Evolutionary conservation across 345 rosid species (phyloP), one percentile per base, ranked within the genome.

Genomic region (Eucalyptus rudis): DNA sequence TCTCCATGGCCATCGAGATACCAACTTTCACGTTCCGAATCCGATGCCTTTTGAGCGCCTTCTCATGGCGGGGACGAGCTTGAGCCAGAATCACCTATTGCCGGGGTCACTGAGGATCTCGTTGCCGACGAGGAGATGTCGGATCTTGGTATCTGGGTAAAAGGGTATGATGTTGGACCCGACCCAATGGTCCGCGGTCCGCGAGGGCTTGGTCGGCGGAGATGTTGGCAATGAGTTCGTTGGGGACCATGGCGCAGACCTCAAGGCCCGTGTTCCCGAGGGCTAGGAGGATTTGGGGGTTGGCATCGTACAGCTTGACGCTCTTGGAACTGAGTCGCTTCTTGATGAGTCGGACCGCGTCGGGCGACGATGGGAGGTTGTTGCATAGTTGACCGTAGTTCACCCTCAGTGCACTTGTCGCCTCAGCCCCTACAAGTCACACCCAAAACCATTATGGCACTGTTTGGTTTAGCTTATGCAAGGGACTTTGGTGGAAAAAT

Each of bases 81-180:
- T 90, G 90, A 87, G 90, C 95, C 93, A 92, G 89, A 90, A 29
- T 87, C 88, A 58, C 93, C 94, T 19, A 90, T 10, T 68, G 44
- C 20, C 19, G 0, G 80, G 80, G 27, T 54, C 66, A 29, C 94
- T 91, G 76, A 96, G 95, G 92, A 96, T 94, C 92, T 96, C 98
- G 92, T 97, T 96, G 25, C 99, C 99, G 87, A 96, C 94, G 31
- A 97, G 95, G 90, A 97, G 94, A 90, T 96, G 96, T 10, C 96
- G 95, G 93, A 97, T 97, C 92, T 90, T 94, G 91, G 95, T 95
- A n/a, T 64, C 50, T 2, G 94, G 94, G 90, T 92, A 93, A 88
- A 92, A 93, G 29, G 90, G 88, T 0, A 94, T 90, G 86, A 97
- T 93, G 62, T 96, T 94, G 91, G 92, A 91, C 9, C 43, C 79